Evolutionary conservation across 352 stramenopile species (phyloP).

Genomic region (Thalassiosira exigua): DNA sequence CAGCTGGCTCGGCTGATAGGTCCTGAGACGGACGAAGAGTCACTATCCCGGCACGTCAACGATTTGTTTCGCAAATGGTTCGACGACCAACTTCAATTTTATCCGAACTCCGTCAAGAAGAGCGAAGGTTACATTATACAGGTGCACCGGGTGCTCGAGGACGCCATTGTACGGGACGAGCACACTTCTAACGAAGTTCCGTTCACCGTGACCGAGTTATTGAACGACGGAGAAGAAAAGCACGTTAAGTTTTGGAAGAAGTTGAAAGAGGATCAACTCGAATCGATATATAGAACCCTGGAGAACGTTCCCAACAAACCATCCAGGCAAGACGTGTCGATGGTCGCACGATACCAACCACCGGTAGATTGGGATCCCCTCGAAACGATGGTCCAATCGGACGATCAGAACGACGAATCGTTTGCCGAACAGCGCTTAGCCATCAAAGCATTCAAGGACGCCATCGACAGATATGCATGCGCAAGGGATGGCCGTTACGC

Average conservation of each 20-base stretch:
- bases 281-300: constrained; percentile 16
- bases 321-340: background rate
- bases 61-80: too few species aligned
- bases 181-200: constrained; percentile 10
- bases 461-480: constrained; percentile 39
- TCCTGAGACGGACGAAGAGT: constrained; percentile 23
- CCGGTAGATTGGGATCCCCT: constrained; percentile 3
- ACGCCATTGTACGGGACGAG: background rate
- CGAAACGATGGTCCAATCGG: background rate
- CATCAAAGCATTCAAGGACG: constrained; percentile 1
- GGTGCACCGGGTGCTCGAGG: background rate
- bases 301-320: too few species aligned
- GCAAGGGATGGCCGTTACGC: constrained; percentile 5
- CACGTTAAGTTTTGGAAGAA: constrained; percentile 1
- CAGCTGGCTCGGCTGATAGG: background rate
- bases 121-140: constrained; percentile 38
- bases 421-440: constrained; percentile 40
- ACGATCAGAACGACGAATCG: constrained; percentile 26
- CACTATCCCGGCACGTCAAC: constrained; percentile 32
- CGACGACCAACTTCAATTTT: too few species aligned
- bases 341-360: background rate
- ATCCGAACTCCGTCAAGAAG: too few species aligned
- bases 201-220: constrained; percentile 17
- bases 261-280: constrained; percentile 5
- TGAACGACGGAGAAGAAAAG: constrained; percentile 4